A percentile compares a stretch with the other conserved stretches of the same genome.
Conservation (phyloP, 768 basidiomycete genomes). For the Lactarius sp. region DNA sequence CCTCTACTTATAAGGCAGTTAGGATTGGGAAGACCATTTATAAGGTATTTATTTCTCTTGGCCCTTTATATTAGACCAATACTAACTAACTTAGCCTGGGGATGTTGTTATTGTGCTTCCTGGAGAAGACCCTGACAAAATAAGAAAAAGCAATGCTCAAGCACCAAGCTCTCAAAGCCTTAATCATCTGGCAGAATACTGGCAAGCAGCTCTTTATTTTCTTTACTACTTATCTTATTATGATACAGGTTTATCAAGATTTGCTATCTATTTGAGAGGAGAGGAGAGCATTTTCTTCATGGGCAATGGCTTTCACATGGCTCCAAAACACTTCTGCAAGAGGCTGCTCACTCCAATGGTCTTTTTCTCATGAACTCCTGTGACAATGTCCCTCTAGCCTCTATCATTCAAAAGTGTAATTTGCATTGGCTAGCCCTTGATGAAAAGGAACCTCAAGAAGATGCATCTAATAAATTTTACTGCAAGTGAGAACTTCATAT, state of each 20-base stretch:
- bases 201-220: conserved; percentile 41
- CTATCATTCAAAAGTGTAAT: conserved; percentile 56
- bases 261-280: conserved; percentile 52
- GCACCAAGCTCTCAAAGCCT: conserved; percentile 41
- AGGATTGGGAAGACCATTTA: conserved; percentile 56
- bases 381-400: conserved; percentile 47
- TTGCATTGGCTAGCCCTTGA: conserved; percentile 39
- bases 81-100: conserved; percentile 41
- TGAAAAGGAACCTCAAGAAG: conserved; percentile 46
- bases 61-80: not conserved
- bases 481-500: conserved; percentile 41
- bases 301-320: conserved; percentile 69
- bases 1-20: conserved; percentile 31
- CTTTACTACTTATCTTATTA: not conserved
- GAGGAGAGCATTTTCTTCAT: conserved; percentile 51
- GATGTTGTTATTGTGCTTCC: conserved; percentile 61
- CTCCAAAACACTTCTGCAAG: conserved; percentile 59
- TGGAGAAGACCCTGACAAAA: conserved; percentile 44
- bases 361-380: conserved; percentile 55
- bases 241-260: conserved; percentile 63
- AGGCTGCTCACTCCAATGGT: conserved; percentile 57
- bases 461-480: conserved; percentile 46
- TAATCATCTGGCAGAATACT: conserved; percentile 57
- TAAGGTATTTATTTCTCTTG: conserved; percentile 37
- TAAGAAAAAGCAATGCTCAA: conserved; percentile 39